Conservation (phyloP, 306 rosid species). For the Cucurbita moschata region DNA sequence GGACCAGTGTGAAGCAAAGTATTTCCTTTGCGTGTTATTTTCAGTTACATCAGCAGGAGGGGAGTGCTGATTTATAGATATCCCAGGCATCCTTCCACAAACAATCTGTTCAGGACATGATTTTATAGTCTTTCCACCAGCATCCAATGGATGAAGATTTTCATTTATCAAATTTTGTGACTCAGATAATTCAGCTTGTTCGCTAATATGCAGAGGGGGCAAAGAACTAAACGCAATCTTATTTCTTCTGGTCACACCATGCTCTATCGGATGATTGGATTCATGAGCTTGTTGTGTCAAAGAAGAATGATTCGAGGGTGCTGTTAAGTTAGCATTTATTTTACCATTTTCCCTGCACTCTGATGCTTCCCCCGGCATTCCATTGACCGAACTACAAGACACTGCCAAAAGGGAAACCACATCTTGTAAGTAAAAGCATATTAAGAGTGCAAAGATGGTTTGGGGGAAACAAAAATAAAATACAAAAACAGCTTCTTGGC, state of each 20-base stretch:
- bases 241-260: constrained; percentile 18
- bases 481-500: neutral
- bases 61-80: constrained; percentile 17
- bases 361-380: constrained; percentile 12
- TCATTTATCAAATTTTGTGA: constrained; percentile 10
- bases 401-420: constrained; percentile 7
- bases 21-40: constrained; percentile 14
- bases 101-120: constrained; percentile 17
- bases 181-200: constrained; percentile 12
- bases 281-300: constrained; percentile 21
- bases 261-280: constrained; percentile 11
- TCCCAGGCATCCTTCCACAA: constrained; percentile 16
- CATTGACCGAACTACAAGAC: constrained; percentile 26
- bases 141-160: constrained; percentile 5
- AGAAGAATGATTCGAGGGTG: constrained; percentile 16
- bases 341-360: constrained; percentile 24
- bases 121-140: constrained; percentile 17
- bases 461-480: neutral
- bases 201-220: constrained; percentile 32
- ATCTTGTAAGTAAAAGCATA: neutral
- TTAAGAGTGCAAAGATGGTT: neutral
- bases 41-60: constrained; percentile 19
- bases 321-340: constrained; percentile 8
- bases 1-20: constrained; percentile 61
- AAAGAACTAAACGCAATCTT: constrained; percentile 25